Percentiles rank a stretch among this genome's conserved stretches.
Evolutionary conservation across 805 yeast species (phyloP).

Genomic region (Priceomyces fermenticarens): DNA sequence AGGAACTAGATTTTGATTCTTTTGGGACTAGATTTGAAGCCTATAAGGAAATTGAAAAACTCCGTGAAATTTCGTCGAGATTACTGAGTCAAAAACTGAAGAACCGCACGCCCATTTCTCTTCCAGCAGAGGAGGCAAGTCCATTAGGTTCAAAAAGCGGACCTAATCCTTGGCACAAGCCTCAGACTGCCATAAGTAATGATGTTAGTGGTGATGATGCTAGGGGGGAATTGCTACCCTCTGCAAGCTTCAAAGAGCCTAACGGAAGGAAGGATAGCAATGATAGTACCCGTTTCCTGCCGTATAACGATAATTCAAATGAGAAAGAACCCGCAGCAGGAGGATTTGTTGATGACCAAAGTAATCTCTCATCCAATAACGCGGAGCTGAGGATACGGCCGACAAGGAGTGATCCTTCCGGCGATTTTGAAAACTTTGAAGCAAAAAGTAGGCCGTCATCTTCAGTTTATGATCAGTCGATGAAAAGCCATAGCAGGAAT

Average conservation of each 20-base stretch:
- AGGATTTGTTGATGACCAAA: too few species aligned
- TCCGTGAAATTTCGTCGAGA: constrained; percentile 31
- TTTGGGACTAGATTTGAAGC: constrained; percentile 96
- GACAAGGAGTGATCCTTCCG: too few species aligned
- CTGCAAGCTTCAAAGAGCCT: constrained; percentile 20
- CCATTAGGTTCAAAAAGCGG: constrained; percentile 8
- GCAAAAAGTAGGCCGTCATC: constrained; percentile 42
- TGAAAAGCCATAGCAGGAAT: constrained; percentile 39
- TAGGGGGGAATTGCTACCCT: constrained; percentile 36
- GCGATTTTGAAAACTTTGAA: neutral
- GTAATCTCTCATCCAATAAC: too few species aligned
- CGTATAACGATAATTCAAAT: too few species aligned
- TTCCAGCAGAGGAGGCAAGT: constrained; percentile 8
- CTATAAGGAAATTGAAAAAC: constrained; percentile 79
- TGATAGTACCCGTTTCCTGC: too few species aligned
- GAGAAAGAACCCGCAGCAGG: too few species aligned
- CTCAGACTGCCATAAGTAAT: neutral
- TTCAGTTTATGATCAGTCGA: constrained; percentile 48
- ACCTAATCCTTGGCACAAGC: constrained; percentile 2
- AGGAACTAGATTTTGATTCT: constrained; percentile 86
- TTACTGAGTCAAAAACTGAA: constrained; percentile 25
- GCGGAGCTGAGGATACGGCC: too few species aligned
- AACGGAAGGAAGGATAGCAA: neutral
- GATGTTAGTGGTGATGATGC: constrained; percentile 4
- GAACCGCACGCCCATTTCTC: neutral